These are phyloP conservation scores for Pythium periplocum DNA, from an alignment of 352 stramenopile species.

Conservation along the genomic window DNA sequence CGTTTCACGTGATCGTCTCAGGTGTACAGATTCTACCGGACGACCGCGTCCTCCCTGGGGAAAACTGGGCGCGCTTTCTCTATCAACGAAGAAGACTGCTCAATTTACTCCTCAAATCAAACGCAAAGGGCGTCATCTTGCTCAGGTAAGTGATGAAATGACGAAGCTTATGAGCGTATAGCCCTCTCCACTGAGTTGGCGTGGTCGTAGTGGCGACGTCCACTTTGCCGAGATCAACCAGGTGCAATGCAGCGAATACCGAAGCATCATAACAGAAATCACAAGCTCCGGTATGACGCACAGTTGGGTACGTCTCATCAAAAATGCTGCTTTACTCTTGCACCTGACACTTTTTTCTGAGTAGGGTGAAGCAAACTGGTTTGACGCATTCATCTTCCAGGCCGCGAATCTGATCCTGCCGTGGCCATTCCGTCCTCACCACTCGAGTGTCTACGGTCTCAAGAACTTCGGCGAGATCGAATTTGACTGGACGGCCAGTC, in stretches of 20 bases:
- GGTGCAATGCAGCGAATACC: slow-evolving; percentile 44
- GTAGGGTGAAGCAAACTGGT: not conserved
- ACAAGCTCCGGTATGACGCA: slow-evolving; percentile 84
- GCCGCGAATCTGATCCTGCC: slow-evolving; percentile 22
- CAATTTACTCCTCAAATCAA: slow-evolving; percentile 43
- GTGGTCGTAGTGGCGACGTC: slow-evolving; percentile 45
- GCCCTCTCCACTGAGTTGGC: not conserved
- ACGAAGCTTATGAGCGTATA: not conserved
- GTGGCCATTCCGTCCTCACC: slow-evolving; percentile 24
- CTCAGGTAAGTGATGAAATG: slow-evolving; percentile 22
- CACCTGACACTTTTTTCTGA: not conserved
- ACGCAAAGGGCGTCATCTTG: slow-evolving; percentile 42
- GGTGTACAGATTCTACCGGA: slow-evolving; percentile 53
- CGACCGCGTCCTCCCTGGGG: slow-evolving; percentile 38
- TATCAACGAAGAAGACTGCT: slow-evolving; percentile 42
- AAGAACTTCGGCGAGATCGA: slow-evolving; percentile 70
- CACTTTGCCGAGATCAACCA: slow-evolving; percentile 71
- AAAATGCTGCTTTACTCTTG: not conserved
- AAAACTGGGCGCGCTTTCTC: slow-evolving; percentile 66
- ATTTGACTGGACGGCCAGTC: slow-evolving; percentile 49
- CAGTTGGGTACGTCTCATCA: slow-evolving; percentile 39
- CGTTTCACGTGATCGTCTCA: slow-evolving; percentile 72
- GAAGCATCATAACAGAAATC: slow-evolving; percentile 28
- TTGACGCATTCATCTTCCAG: slow-evolving; percentile 13
- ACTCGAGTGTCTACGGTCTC: slow-evolving; percentile 31